Base-by-base conservation (phyloP, 192 early-diverging fungal species). In the Entomortierella parvispora region DNA sequence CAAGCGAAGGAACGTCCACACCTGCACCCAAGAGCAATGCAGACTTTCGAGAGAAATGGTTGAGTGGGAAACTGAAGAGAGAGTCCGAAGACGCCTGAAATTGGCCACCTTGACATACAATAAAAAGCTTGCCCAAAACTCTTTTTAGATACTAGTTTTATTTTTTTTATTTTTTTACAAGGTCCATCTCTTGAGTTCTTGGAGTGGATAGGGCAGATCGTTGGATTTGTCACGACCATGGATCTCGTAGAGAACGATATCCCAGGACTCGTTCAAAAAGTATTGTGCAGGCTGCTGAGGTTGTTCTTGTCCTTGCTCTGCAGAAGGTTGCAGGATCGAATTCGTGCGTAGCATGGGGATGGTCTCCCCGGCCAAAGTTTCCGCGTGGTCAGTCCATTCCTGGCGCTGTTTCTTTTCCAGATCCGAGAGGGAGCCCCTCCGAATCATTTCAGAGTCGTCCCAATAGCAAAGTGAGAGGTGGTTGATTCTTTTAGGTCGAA, bases 401-500 rank as follows among this genome's bases (percentile, higher is more conserved):
- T 4, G 51, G 10, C 59, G 51, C 17, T 44, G 50, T 8, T 17
- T 6, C 54, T 48, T 4, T 44, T 42, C 63, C 9, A 9, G 40
- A 2, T 22, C 53, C n/a, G 63, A 17, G 4, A 34, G 14, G 9
- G 31, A 2, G 9, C 33, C 33, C 9, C 37, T 8, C 2, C 2
- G 20, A 4, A 43, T 10, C 1, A 14, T 23, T 14, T 46, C 45
- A 31, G 52, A n/a, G 3, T 57, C 61, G 33, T 58, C 48, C 74
- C 74, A 77, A 31, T 68, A 77, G 55, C 65, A 77, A 7, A 77
- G 52, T 3, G 74, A 77, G 31, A 77, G 46, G 22, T 77, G 74
- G 26, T 77, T 68, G 17, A 68, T 68, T 23, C 22, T 20, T 18
- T 77, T 77, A 15, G 34, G 32, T 12, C 74, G 63, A 4, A 68